phyloP scores from a whole-genome alignment of 495 filamentous ascomycete species.

The Podospora australis region DNA sequence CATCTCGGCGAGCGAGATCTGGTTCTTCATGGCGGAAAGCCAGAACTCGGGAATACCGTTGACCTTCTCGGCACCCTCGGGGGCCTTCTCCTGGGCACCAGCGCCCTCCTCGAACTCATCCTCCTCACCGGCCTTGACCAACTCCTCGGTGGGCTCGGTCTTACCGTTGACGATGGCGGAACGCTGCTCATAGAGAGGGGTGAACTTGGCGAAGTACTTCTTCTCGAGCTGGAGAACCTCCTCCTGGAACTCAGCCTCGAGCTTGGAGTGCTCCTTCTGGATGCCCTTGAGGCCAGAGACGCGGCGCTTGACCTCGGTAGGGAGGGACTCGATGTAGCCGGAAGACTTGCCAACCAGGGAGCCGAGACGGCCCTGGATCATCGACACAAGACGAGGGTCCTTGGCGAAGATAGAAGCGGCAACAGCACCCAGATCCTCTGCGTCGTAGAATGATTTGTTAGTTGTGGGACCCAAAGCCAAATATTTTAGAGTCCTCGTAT shows the following conservation, averaged over 20 bases:
- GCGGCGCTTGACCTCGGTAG: constrained; percentile 78
- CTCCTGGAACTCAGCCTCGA: constrained; percentile 97
- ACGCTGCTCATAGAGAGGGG: constrained; percentile 93
- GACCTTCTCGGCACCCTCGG: constrained; percentile 40
- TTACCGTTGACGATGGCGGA: constrained; percentile 86
- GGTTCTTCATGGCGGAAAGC: constrained; percentile 99
- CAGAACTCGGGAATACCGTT: constrained; percentile 96
- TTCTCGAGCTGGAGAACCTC: constrained; percentile 97
- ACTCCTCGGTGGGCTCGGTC: constrained; percentile 75
- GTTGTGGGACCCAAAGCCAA: not conserved
- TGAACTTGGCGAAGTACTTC: constrained; percentile 98
- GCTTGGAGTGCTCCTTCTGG: constrained; percentile 96
- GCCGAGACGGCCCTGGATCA: constrained; percentile 96
- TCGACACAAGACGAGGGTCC: constrained; percentile 85
- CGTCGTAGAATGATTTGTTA: constrained; percentile 12
- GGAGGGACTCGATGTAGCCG: constrained; percentile 95
- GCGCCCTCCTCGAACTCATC: constrained; percentile 58
- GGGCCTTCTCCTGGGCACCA: constrained; percentile 36
- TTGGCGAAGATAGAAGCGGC: constrained; percentile 89
- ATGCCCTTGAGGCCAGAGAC: constrained; percentile 94
- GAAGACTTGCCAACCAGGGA: constrained; percentile 90
- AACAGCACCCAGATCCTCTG: constrained; percentile 82
- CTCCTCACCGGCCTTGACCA: constrained; percentile 79
- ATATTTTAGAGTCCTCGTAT: not conserved
- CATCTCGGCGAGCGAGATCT: constrained; percentile 91